Percentiles rank a stretch among this genome's conserved stretches.
Conservation (phyloP, 192 early-diverging fungal species). For the Mortierella hygrophila region DNA sequence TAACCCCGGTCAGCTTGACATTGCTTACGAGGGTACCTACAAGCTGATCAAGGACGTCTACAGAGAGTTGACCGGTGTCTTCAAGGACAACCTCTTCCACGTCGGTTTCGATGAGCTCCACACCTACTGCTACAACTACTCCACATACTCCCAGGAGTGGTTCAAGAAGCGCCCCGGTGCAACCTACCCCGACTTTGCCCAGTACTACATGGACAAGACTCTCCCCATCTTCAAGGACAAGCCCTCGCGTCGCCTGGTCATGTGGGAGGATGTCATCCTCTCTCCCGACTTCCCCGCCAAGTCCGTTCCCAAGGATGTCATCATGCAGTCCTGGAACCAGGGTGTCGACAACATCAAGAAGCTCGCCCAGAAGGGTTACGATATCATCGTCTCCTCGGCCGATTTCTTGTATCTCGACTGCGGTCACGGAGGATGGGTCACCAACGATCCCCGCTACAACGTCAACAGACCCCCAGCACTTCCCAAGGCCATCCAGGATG, state of each 20-base stretch:
- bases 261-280: conserved; percentile 81
- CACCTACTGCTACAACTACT: conserved; percentile 74
- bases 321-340: conserved; percentile 78
- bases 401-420: conserved; percentile 82
- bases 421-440: conserved; percentile 79
- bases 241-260: conserved; percentile 66
- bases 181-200: conserved; percentile 56
- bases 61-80: conserved; percentile 68
- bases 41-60: conserved; percentile 71
- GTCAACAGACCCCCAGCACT: conserved; percentile 36
- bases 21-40: conserved; percentile 69
- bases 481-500: conserved; percentile 47
- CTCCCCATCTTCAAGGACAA: conserved; percentile 61
- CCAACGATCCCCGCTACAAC: conserved; percentile 69
- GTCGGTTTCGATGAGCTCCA: conserved; percentile 85
- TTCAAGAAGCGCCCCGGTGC: conserved; percentile 38
- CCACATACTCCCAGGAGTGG: conserved; percentile 55
- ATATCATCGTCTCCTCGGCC: conserved; percentile 71
- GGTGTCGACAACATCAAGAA: conserved; percentile 69
- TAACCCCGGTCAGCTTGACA: conserved; percentile 86
- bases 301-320: conserved; percentile 65
- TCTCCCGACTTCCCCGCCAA: conserved; percentile 54
- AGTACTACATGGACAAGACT: conserved; percentile 67
- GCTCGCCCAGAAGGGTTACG: conserved; percentile 70
- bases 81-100: conserved; percentile 77